Conservation (phyloP, 2,329 filamentous ascomycete genomes). For the Paecilomyces niveus region DNA sequence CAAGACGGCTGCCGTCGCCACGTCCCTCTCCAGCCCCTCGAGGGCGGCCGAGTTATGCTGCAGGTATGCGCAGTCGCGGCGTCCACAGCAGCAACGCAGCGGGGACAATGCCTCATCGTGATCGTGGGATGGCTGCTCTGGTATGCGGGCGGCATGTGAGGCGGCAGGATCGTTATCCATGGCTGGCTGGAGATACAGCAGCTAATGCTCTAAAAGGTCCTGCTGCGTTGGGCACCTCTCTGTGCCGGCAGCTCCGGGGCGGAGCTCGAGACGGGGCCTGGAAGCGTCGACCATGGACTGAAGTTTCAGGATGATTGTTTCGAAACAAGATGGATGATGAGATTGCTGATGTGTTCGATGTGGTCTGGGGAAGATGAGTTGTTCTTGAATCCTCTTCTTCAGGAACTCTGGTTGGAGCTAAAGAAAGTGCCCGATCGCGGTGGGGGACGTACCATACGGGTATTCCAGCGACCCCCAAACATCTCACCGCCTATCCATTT, state of each 20-base stretch:
- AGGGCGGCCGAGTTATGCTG: slow-evolving; percentile 72
- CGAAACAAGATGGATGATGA: not conserved
- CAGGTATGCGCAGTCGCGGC: slow-evolving; percentile 68
- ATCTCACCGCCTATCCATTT: not conserved
- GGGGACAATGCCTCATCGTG: slow-evolving; percentile 10
- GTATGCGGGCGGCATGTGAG: slow-evolving; percentile 22
- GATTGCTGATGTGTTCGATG: not conserved
- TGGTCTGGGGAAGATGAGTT: not conserved
- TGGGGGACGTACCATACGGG: not conserved
- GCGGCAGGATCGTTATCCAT: slow-evolving; percentile 12
- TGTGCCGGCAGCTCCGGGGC: not conserved
- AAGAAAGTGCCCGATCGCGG: not conserved
- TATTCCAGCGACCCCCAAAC: too few species aligned
- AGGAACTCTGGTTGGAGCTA: not conserved
- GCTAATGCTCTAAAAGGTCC: too few species aligned
- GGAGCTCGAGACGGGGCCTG: not conserved
- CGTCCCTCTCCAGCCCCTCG: slow-evolving; percentile 77
- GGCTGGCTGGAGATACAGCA: not conserved
- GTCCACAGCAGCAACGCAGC: slow-evolving; percentile 74
- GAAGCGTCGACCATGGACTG: not conserved
- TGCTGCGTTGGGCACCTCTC: not conserved
- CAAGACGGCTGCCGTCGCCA: slow-evolving; percentile 75
- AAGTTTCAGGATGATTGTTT: not conserved
- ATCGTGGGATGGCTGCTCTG: slow-evolving; percentile 8
- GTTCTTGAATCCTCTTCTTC: not conserved